Evolutionary conservation across 2,329 filamentous ascomycete species (phyloP).

Genomic region (Arthrobotrys pseudoclavata): DNA sequence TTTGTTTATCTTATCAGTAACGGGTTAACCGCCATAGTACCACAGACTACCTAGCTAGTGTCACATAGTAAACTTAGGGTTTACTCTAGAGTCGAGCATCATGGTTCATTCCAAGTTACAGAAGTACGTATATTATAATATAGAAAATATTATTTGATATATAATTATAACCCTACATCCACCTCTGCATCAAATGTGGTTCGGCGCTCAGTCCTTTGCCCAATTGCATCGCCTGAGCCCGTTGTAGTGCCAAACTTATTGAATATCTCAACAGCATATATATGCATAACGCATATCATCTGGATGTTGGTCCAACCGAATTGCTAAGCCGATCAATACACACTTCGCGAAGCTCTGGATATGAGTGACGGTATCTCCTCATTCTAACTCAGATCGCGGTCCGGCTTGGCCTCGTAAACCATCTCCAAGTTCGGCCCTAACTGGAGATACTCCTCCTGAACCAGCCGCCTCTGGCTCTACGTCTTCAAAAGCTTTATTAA

Average conservation of each 20-base stretch:
- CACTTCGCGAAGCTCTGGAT: neutral
- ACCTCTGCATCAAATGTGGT: neutral
- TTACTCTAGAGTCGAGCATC: neutral
- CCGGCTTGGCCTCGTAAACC: no score
- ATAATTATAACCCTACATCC: neutral
- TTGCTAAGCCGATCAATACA: neutral
- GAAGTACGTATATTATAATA: neutral
- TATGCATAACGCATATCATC: neutral
- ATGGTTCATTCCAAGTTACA: neutral
- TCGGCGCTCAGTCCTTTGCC: neutral
- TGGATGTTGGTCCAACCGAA: neutral
- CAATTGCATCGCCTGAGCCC: neutral
- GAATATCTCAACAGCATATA: neutral
- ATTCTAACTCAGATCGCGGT: neutral
- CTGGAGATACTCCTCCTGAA: neutral
- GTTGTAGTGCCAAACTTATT: neutral
- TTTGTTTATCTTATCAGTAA: neutral
- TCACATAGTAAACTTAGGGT: neutral
- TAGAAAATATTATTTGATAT: neutral
- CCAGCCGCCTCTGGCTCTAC: neutral
- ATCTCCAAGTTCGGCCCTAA: neutral
- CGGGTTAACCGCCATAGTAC: neutral
- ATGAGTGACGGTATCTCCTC: neutral
- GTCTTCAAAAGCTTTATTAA: neutral
- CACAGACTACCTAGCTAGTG: neutral